Conservation (phyloP, 768 basidiomycete genomes). For the Lactarius tabidus region DNA sequence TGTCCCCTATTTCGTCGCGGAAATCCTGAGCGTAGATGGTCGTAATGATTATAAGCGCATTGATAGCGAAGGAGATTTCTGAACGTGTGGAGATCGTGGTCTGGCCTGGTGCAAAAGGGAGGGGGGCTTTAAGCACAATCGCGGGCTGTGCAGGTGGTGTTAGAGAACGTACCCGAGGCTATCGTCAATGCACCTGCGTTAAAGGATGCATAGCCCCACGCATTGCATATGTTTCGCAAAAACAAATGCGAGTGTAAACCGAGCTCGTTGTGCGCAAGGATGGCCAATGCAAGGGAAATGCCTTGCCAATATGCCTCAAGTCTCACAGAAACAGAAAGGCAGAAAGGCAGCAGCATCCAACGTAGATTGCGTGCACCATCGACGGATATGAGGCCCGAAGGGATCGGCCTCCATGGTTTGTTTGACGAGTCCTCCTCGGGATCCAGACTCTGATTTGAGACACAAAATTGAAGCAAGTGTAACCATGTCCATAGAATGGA, state of each 20-base stretch:
- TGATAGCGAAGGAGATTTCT: slow-evolving; percentile 26
- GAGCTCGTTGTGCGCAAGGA: slow-evolving; percentile 28
- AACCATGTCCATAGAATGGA: slow-evolving; percentile 30
- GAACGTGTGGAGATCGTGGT: slow-evolving; percentile 1
- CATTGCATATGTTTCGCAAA: slow-evolving; percentile 24
- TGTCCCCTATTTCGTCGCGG: slow-evolving; percentile 33
- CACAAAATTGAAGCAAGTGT: slow-evolving; percentile 32
- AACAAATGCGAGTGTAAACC: slow-evolving; percentile 24
- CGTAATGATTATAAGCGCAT: slow-evolving; percentile 32
- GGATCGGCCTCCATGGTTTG: slow-evolving; percentile 30
- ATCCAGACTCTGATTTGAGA: slow-evolving; percentile 29
- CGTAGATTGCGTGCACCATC: slow-evolving; percentile 20
- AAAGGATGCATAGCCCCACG: slow-evolving; percentile 24
- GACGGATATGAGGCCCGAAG: slow-evolving; percentile 28
- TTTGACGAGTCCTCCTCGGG: slow-evolving; percentile 30
- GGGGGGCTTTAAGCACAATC: not conserved
- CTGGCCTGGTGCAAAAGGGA: not conserved
- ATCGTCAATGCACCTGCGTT: slow-evolving; percentile 29
- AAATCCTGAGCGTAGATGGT: slow-evolving; percentile 40
- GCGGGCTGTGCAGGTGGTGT: not conserved
- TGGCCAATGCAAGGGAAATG: slow-evolving; percentile 20
- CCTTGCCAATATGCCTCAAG: slow-evolving; percentile 14
- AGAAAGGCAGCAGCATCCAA: slow-evolving; percentile 27
- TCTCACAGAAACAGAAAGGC: slow-evolving; percentile 21
- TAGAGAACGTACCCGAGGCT: not conserved